Evolutionary conservation across 2,329 filamentous ascomycete genomes (phyloP).

Genomic region (Capronia americana): DNA sequence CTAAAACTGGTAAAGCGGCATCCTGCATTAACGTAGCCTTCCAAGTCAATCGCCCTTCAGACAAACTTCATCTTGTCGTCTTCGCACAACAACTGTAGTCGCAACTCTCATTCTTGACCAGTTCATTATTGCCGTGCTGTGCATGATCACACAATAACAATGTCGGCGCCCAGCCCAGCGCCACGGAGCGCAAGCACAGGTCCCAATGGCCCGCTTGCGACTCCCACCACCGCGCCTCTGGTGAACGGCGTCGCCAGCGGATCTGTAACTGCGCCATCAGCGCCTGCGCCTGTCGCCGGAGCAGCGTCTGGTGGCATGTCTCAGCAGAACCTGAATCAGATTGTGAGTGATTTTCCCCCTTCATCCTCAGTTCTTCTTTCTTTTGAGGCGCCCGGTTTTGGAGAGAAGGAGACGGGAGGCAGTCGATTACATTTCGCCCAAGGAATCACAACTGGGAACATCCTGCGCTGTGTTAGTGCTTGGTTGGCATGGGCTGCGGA

Average conservation of each 20-base stretch:
- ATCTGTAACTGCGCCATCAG: constrained; percentile 42
- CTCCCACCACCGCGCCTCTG: constrained; percentile 38
- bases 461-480: neutral
- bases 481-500: neutral
- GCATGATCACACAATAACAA: constrained; percentile 39
- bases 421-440: neutral
- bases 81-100: neutral
- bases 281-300: constrained; percentile 40
- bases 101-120: neutral
- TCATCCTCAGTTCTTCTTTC: neutral
- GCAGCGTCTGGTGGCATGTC: constrained; percentile 61
- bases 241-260: constrained; percentile 44
- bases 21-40: neutral
- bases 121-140: neutral
- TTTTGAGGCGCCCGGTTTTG: neutral
- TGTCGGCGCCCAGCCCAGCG: constrained; percentile 58
- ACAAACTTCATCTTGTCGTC: constrained; percentile 6
- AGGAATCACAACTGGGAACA: neutral
- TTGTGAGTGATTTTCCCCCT: constrained; percentile 67
- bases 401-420: neutral
- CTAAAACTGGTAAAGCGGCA: neutral
- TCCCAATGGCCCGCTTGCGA: constrained; percentile 56
- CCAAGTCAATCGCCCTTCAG: neutral
- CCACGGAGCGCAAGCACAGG: constrained; percentile 58
- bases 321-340: constrained; percentile 92